phyloP scores from a whole-genome alignment of 2,329 filamentous ascomycete species.

The Fusarium sp. region DNA sequence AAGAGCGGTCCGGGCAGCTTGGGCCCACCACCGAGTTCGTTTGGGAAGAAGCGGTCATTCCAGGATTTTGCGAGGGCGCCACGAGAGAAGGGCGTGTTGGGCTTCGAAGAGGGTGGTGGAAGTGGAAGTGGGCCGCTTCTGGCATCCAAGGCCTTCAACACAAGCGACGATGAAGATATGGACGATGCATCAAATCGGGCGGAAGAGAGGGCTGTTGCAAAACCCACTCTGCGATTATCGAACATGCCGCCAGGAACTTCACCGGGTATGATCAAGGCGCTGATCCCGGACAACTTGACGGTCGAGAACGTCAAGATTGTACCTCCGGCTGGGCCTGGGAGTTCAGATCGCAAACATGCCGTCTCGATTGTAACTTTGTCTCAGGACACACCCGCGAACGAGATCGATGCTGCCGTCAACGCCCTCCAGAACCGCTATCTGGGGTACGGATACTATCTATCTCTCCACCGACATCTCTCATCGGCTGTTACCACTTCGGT shows the following conservation, averaged over 20 bases:
- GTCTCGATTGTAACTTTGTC: constrained; percentile 87
- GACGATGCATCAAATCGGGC: constrained; percentile 60
- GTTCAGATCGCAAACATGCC: constrained; percentile 78
- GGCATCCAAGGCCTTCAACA: constrained; percentile 80
- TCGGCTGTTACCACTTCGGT: constrained; percentile 73
- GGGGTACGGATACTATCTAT: constrained; percentile 87
- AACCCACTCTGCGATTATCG: constrained; percentile 74
- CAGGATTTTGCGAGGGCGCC: constrained; percentile 58
- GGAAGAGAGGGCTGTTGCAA: constrained; percentile 73
- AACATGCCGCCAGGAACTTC: constrained; percentile 75
- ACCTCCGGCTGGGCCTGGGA: constrained; percentile 65
- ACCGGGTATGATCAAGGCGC: constrained; percentile 71
- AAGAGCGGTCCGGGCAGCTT: constrained; percentile 76
- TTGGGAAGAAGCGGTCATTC: constrained; percentile 69
- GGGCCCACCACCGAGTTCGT: constrained; percentile 66
- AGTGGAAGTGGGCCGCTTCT: constrained; percentile 65
- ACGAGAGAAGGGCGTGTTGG: constrained; percentile 51
- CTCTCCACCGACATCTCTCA: constrained; percentile 85
- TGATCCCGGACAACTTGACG: constrained; percentile 72
- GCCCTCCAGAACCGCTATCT: constrained; percentile 86
- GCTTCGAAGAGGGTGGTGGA: constrained; percentile 54
- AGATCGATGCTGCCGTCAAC: constrained; percentile 87
- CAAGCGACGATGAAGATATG: constrained; percentile 73
- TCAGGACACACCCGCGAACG: constrained; percentile 84
- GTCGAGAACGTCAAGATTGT: constrained; percentile 84